Base-by-base conservation (phyloP, 176 grass and related monocot species). In the Secale cereale region DNA sequence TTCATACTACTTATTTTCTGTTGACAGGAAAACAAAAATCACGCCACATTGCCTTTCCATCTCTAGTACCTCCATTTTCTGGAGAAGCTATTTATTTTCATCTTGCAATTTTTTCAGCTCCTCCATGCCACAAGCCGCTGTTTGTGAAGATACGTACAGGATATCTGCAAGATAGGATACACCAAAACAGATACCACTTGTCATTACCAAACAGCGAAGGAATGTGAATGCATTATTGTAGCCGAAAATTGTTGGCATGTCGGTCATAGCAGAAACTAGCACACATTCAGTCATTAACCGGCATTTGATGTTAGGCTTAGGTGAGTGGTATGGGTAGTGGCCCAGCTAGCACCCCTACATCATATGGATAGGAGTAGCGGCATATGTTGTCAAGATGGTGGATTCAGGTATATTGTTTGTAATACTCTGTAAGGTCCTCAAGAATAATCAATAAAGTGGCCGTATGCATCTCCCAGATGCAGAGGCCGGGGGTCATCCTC, bases 81-180 rank as follows among this genome's bases (percentile, higher is more conserved):
- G 41, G 48, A 82, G 79, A 84, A 92, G 78, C 2, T 5, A 71
- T 17, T 77, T 32, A 79, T 80, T 92, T 90, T 92, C 60, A 70
- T 64, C 29, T 31, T 73, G 78, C 65, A 89, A 31, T 60, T 85
- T 92, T 68, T 86, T 90, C 36, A 83, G 87, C 87, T 86, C 81
- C 60, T 87, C 66, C 78, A 66, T 83, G 89, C 84, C 67, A 71
- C 8, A 74, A 85, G 66, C 28, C 87, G 66, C 40, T 89, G 77
- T 83, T 91, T 85, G 89, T 91, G 89, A 63, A 94, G 74, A 10
- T 82, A 57, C 26, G 14, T 82, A 57, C 26, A 94, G 17, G 79
- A 92, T 87, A 87, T 94, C 89, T 90, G 80, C 40, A 77, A 57
- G 37, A 78, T 33, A 26, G 10, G 41, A 65, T 14, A 14, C 40